Percentiles rank a stretch among this genome's conserved stretches.
Conservation (phyloP, 2,329 filamentous ascomycete species). For the Neonectria ditissima region DNA sequence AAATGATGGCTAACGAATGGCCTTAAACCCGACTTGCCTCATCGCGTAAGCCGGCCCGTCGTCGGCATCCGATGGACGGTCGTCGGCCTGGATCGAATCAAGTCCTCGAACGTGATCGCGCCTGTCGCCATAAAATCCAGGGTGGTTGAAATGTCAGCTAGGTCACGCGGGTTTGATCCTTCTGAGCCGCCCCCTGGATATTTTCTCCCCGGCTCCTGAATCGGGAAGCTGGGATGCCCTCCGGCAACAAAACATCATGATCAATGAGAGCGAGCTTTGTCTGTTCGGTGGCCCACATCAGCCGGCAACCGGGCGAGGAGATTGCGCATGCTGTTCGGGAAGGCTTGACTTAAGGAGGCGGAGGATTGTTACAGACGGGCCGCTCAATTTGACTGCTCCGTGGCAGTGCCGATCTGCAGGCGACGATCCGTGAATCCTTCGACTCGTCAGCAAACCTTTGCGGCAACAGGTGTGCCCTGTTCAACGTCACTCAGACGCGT, state of each 20-base stretch:
- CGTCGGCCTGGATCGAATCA: not conserved
- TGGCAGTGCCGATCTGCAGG: slow-evolving; percentile 20
- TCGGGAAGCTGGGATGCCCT: not conserved
- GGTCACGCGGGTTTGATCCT: not conserved
- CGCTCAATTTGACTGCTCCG: slow-evolving; percentile 11
- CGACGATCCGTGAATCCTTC: slow-evolving; percentile 28
- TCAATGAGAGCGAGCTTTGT: not conserved
- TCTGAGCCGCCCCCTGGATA: not conserved
- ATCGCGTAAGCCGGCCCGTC: slow-evolving; percentile 16
- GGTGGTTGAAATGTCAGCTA: not conserved
- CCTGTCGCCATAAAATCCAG: slow-evolving; percentile 1
- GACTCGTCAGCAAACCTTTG: slow-evolving; percentile 3
- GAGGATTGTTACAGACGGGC: not conserved
- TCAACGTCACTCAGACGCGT: slow-evolving; percentile 10
- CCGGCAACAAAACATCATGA: not conserved
- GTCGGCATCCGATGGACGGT: not conserved
- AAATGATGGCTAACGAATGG: not conserved
- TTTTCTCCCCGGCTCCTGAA: not conserved
- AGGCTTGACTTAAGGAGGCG: not conserved
- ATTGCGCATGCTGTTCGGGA: not conserved
- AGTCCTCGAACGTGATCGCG: not conserved
- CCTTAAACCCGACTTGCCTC: slow-evolving; percentile 2
- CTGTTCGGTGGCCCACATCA: slow-evolving; percentile 4
- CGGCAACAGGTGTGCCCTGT: slow-evolving; percentile 1
- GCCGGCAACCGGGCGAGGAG: not conserved